Base-by-base conservation (phyloP, 2,329 filamentous ascomycete genomes). In the Gnomoniopsis sp. region DNA sequence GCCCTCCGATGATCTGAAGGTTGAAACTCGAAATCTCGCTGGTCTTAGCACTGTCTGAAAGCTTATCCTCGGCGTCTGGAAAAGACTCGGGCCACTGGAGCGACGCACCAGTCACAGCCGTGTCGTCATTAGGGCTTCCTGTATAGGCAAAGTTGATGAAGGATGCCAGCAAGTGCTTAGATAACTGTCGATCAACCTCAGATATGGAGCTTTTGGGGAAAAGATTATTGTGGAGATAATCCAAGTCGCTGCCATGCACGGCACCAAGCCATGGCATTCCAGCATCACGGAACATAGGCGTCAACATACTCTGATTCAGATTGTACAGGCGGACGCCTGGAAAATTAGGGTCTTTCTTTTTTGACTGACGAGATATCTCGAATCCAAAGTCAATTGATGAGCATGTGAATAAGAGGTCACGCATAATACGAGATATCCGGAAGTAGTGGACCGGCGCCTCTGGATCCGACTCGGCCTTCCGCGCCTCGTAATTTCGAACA, bases 231-330 rank as follows among this genome's bases (percentile, higher is more conserved):
- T 63, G 66, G 14, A 70, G 51, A 53, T 70, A 70, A 14, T 69
- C 57, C 10, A 58, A 57, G 49, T 70, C 69, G 34, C 68, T 70
- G 0, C 68, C 68, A 44, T 69, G 66, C 3, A 36, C 30, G 0
- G 57, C 51, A 7, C 67, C 65, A 6, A 70, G 8, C 22, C 64
- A 70, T 0, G 67, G 65, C 68, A 70, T 67, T 0, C 67, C 66
- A 1, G 58, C 64, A 0, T 21, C 61, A 0, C 53, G 43, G 23
- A 70, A 67, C 12, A 70, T 23, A 0, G 66, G 63, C 0, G 66
- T 62, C 30, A 68, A 26, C 65, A 69, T 67, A 54, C 64, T 69
- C 53, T 71, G 69, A 43, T 71, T 71, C n/a, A 70, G 47, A 33
- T 61, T 58, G 50, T 71, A 70, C 17, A 65, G 49, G 1, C 64